phyloP scores from a whole-genome alignment of 352 stramenopile species.

The Plasmopara muralis region DNA sequence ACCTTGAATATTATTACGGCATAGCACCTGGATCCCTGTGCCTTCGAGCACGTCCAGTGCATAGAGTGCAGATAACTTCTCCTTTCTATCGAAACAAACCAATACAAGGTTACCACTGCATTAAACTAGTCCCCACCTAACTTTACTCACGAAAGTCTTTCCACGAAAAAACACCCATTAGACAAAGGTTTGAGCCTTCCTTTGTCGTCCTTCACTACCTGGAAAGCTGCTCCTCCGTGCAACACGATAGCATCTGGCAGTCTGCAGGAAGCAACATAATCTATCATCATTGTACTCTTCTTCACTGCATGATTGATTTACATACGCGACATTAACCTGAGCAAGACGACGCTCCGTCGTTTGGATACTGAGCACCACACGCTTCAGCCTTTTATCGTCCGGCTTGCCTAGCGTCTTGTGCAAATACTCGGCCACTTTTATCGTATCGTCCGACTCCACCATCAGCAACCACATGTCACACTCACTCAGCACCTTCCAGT shows the following conservation, averaged over 20 bases:
- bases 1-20: constrained; percentile 71
- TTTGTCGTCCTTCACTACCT: constrained; percentile 45
- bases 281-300: neutral
- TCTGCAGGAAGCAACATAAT: constrained; percentile 18
- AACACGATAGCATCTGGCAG: constrained; percentile 62
- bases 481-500: constrained; percentile 31
- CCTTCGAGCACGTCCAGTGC: constrained; percentile 65
- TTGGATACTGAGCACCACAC: constrained; percentile 60
- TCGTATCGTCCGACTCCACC: constrained; percentile 40
- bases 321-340: constrained; percentile 52
- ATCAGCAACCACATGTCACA: constrained; percentile 62
- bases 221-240: constrained; percentile 67
- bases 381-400: constrained; percentile 29
- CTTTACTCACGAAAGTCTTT: constrained; percentile 59
- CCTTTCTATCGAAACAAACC: constrained; percentile 33
- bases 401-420: constrained; percentile 35
- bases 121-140: neutral
- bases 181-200: constrained; percentile 46
- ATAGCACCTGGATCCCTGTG: constrained; percentile 67
- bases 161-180: constrained; percentile 71
- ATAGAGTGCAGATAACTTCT: constrained; percentile 65
- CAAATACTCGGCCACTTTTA: constrained; percentile 33
- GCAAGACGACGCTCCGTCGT: constrained; percentile 47
- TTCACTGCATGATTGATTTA: neutral
- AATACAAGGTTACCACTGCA: neutral